Base-by-base conservation (phyloP, 305 asterid species). In the Fraxinus nigra region DNA sequence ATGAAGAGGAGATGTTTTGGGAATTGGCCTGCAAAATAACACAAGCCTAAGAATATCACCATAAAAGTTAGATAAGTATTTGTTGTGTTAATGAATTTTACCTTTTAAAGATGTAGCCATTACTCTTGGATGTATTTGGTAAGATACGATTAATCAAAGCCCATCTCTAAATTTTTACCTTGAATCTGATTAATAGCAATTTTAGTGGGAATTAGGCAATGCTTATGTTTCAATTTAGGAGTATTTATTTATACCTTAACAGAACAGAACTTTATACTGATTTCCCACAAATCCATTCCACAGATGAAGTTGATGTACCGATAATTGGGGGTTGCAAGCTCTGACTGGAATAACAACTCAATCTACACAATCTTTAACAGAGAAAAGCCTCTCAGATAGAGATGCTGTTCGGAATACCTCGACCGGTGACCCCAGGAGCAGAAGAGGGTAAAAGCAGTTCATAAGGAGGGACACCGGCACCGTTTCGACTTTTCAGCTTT, bases 351-450 rank as follows among this genome's bases (percentile, higher is more conserved):
- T 22, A 61, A 59, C 69, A 59, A 59, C 32, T 61, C 30, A 0
- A 61, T 61, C 32, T 61, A 61, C 70, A 61, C 32, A 61, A 56
- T 56, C 69, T 20, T 18, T 20, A 20, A 8, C 14, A 56, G 30
- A 20, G 4, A 65, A 24, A 67, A 65, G 51, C 82, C 81, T 38
- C n/a, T 90, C 86, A 93, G 81, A 90, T 90, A 69, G 95, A 92
- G 86, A 94, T 88, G 89, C 96, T 93, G 89, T 91, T 93, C 26
- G 98, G 98, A 86, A 94, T 88, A 56, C 97, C 97, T 10, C 97
- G 95, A 7, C 97, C 97, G 4, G 98, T 92, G 14, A 92, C 97
- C 2, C 98, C 98, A 0, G 92, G 96, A 69, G 90, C 80, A 6
- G 93, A 91, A 48, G 94, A 89, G 56, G 97, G 98, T 34, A 91